Evolutionary conservation across 2,329 filamentous ascomycete genomes (phyloP), one percentile per base, ranked within the genome.

Genomic region (Fusarium sp.): DNA sequence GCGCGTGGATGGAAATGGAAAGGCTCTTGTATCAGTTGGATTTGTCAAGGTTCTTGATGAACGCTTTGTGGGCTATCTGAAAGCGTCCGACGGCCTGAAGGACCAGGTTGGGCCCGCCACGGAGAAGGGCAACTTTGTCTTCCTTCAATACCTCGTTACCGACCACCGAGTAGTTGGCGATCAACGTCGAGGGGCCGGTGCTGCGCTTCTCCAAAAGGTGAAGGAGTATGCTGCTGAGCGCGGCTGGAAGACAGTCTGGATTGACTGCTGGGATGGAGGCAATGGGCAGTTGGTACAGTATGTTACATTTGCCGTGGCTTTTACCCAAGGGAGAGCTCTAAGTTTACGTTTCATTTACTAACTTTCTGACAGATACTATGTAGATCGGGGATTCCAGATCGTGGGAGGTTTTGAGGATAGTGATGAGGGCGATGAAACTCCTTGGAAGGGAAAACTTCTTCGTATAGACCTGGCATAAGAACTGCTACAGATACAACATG

Each of bases 191-290:
- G 68, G 67, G 17, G 60, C 60, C 10, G 70, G 62, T 10, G 40
- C 42, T n/a, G 59, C 71, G 14, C 57, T 71, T 22, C 60, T 65
- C 15, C 33, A 58, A 52, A 60, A 40, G 45, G 64, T 53, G 28
- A 73, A 73, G 19, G 52, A 73, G 21, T 65, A 73, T 22, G 50
- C 70, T 24, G 22, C 47, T 24, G 58, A 64, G 14, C 60, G 57
- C 21, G 65, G 57, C 6, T 71, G 65, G 47, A 58, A 39, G 28
- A 55, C 57, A 10, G 60, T 77, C 9, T 78, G 70, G 50, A 55
- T 78, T 8, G 75, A 76, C 39, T 76, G 72, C 38, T 76, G 74
- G 75, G 63, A 65, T 7, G 72, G 76, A 40, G 74, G 68, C 14
- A 60, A 65, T 24, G 59, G 65, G 26, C 71, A 68, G 22, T 47